Percentiles rank a stretch among this genome's conserved stretches.
These are phyloP conservation scores for Leishmania braziliensis DNA, from an alignment of 208 protist genomes.

Conservation along the genomic window DNA sequence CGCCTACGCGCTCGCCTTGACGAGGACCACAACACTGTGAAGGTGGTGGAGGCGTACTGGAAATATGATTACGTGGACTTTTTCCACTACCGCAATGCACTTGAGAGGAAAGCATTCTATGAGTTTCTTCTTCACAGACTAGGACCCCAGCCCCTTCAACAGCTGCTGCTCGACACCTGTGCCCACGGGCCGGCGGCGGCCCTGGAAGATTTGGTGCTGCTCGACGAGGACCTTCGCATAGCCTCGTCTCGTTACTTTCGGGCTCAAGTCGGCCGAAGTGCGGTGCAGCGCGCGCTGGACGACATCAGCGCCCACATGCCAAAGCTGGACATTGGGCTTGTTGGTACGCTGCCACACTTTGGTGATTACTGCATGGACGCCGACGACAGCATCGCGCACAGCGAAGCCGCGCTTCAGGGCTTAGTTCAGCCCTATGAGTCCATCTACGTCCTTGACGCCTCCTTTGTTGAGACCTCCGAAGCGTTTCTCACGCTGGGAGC, in stretches of 20 bases:
- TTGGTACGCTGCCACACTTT: slow-evolving; percentile 75
- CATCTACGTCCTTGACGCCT: slow-evolving; percentile 83
- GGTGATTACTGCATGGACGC: slow-evolving; percentile 54
- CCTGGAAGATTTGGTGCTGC: slow-evolving; percentile 58
- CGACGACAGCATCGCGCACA: slow-evolving; percentile 59
- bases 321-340: slow-evolving; percentile 75
- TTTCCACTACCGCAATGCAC: slow-evolving; percentile 77
- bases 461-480: slow-evolving; percentile 84
- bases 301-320: slow-evolving; percentile 66
- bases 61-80: slow-evolving; percentile 83
- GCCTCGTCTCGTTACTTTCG: slow-evolving; percentile 51
- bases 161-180: slow-evolving; percentile 49
- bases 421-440: slow-evolving; percentile 35
- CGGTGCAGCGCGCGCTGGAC: slow-evolving; percentile 64
- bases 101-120: slow-evolving; percentile 57
- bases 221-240: slow-evolving; percentile 60
- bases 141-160: slow-evolving; percentile 46
- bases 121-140: slow-evolving; percentile 56
- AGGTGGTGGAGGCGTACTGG: slow-evolving; percentile 81
- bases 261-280: slow-evolving; percentile 23
- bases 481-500: slow-evolving; percentile 59
- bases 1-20: slow-evolving; percentile 46
- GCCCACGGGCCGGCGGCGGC: slow-evolving; percentile 6
- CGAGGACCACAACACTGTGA: slow-evolving; percentile 51
- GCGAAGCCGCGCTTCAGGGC: slow-evolving; percentile 38